Conservation (phyloP, 345 rosid species). For the Acer yangbiense region DNA sequence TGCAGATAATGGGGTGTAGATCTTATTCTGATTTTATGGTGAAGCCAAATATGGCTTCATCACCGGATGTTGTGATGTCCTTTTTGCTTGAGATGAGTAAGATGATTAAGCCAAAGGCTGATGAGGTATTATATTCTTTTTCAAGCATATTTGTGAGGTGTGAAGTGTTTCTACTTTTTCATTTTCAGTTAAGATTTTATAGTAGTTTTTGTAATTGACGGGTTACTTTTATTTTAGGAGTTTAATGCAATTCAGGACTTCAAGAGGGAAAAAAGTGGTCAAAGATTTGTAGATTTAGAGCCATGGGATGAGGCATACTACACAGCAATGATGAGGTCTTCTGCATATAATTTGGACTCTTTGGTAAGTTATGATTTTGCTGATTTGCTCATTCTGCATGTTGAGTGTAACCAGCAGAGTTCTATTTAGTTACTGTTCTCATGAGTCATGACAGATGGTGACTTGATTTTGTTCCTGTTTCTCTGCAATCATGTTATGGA, state of each 20-base stretch:
- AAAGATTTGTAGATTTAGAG: constrained; percentile 56
- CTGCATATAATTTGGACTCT: constrained; percentile 67
- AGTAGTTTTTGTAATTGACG: constrained; percentile 17
- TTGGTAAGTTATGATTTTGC: constrained; percentile 55
- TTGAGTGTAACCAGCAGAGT: constrained; percentile 4
- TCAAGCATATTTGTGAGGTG: constrained; percentile 12
- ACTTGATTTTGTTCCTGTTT: constrained; percentile 9
- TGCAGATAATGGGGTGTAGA: constrained; percentile 73
- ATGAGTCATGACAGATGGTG: background rate
- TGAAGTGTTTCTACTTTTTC: background rate
- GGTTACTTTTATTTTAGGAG: constrained; percentile 52
- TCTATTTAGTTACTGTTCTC: background rate
- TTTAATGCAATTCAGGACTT: constrained; percentile 59
- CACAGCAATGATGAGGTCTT: constrained; percentile 79
- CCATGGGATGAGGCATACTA: constrained; percentile 98
- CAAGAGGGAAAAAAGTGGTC: constrained; percentile 63
- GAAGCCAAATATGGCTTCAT: constrained; percentile 77
- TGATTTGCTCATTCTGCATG: constrained; percentile 19
- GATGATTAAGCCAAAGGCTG: constrained; percentile 73
- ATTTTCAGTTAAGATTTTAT: constrained; percentile 15
- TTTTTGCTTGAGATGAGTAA: constrained; percentile 82
- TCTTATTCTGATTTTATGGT: constrained; percentile 77
- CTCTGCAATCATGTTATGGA: constrained; percentile 6
- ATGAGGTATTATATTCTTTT: constrained; percentile 52
- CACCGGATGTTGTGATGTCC: constrained; percentile 73